Base-by-base conservation (phyloP, 176 grass and related monocot genomes). In the Triticum timopheevii region DNA sequence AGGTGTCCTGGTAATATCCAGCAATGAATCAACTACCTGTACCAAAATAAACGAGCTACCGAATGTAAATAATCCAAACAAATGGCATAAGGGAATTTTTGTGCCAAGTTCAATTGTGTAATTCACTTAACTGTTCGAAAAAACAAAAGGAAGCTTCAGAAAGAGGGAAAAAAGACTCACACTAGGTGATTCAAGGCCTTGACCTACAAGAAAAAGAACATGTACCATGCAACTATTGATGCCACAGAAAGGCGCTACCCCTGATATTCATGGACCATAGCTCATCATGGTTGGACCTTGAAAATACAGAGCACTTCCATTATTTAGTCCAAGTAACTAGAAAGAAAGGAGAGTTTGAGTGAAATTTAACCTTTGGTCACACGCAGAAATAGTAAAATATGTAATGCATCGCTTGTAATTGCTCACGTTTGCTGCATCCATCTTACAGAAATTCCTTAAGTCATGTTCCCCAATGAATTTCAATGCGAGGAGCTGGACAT, bases 371-470 rank as follows among this genome's bases (percentile, higher is more conserved):
- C 91, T 91, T 94, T 87, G 85, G 33, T 82, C 85, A 79, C 74
- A 92, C 42, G 84, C 65, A 84, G 85, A 98, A 84, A 98, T 95
- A 84, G 89, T 79, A 92, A 98, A 92, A 83, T 87, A 67, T 85
- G 88, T 95, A 77, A 98, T 98, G 31, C 73, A 61, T 61, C 96
- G 83, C 83, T 76, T 90, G 70, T 91, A 98, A 84, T 98, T 98
- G 85, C 84, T 95, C 77, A 98, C 93, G 83, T 98, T 98, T 79
- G 34, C 80, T 76, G 91, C 96, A 88, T 98, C 96, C 96, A 98
- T 98, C 76, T 98, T 98, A 88, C 93, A 98, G 44, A 98, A 98
- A 87, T 95, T 98, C 86, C 96, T 95, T 65, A 95, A 98, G 80
- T 98, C 96, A 81, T 95, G 92, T 78, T 95, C 91, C 72, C 96